These are phyloP conservation scores for Paulownia fortunei DNA, from an alignment of 257 asterid genomes.

Conservation along the genomic window DNA sequence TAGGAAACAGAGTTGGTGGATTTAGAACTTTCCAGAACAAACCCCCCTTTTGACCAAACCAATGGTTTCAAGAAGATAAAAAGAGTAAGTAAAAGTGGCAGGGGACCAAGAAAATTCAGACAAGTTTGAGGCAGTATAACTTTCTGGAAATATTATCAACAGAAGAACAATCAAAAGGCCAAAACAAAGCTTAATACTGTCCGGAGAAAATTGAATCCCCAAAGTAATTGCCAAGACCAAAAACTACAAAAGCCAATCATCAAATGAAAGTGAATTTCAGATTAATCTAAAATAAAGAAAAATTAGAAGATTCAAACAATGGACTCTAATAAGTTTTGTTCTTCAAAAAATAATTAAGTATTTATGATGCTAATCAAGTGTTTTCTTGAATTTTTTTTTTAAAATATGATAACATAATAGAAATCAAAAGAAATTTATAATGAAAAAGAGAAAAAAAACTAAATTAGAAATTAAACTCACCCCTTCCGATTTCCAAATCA, in stretches of 20 bases:
- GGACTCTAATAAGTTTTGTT: background rate
- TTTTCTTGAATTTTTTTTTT: too few relatives aligned
- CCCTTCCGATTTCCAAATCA: background rate
- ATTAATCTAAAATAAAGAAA: background rate
- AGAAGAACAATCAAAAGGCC: constrained; percentile 9
- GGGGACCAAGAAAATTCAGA: constrained; percentile 14
- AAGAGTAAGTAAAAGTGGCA: constrained; percentile 25
- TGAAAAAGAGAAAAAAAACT: background rate
- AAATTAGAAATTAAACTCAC: background rate
- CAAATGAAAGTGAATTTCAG: background rate
- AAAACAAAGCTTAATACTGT: background rate
- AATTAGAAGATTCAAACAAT: background rate
- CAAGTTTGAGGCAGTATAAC: constrained; percentile 9
- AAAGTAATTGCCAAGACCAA: too few relatives aligned
- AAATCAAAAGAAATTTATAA: background rate
- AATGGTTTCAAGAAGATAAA: constrained; percentile 3
- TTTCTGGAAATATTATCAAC: constrained; percentile 32
- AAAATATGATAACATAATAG: background rate
- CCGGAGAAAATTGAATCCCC: background rate
- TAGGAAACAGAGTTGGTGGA: constrained; percentile 1
- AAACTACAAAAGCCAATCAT: constrained; percentile 12
- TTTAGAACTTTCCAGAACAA: constrained; percentile 38
- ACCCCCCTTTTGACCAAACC: background rate
- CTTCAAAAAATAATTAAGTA: background rate
- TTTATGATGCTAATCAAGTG: background rate